Conservation (phyloP, 495 filamentous ascomycete species). For the Aspergillus nanangensis region DNA sequence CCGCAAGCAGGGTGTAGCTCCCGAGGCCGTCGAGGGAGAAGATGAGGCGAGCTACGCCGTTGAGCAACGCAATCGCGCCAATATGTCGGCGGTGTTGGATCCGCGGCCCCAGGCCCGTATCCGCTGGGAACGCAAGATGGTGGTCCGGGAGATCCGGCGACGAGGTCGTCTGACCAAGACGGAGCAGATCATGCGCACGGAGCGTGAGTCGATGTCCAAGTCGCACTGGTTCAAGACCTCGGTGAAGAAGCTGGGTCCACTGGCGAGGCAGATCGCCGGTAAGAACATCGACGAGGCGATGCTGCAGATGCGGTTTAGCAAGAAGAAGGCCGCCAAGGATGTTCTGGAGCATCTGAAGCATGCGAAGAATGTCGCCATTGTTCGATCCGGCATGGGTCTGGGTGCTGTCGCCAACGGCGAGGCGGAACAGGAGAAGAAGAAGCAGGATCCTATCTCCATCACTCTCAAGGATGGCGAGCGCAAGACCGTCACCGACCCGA, state of each 20-base stretch:
- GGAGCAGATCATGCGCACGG: constrained; percentile 63
- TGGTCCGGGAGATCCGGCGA: constrained; percentile 63
- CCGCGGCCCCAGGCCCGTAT: constrained; percentile 61
- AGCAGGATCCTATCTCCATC: constrained; percentile 31
- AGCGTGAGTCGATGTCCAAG: constrained; percentile 61
- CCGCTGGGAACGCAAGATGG: constrained; percentile 79
- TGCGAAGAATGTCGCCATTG: constrained; percentile 73
- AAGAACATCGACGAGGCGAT: constrained; percentile 92
- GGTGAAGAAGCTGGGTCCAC: constrained; percentile 78
- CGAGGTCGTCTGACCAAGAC: constrained; percentile 61
- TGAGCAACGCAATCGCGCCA: constrained; percentile 39
- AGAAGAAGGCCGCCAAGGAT: constrained; percentile 86
- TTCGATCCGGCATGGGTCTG: constrained; percentile 80
- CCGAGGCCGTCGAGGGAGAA: constrained; percentile 14
- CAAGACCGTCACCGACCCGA: constrained; percentile 62
- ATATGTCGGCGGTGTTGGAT: constrained; percentile 56
- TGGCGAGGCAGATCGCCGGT: constrained; percentile 83
- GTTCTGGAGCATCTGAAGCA: constrained; percentile 70
- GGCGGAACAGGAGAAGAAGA: too few species aligned
- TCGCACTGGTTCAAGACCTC: constrained; percentile 71
- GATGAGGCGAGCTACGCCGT: constrained; percentile 9
- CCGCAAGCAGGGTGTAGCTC: constrained; percentile 6
- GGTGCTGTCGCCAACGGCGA: constrained; percentile 31
- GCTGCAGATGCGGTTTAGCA: constrained; percentile 88
- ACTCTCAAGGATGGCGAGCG: constrained; percentile 41